A percentile compares a stretch with the other conserved stretches of the same genome.
Evolutionary conservation across 768 basidiomycete genomes (phyloP).

Genomic region (Lactarius vividus): DNA sequence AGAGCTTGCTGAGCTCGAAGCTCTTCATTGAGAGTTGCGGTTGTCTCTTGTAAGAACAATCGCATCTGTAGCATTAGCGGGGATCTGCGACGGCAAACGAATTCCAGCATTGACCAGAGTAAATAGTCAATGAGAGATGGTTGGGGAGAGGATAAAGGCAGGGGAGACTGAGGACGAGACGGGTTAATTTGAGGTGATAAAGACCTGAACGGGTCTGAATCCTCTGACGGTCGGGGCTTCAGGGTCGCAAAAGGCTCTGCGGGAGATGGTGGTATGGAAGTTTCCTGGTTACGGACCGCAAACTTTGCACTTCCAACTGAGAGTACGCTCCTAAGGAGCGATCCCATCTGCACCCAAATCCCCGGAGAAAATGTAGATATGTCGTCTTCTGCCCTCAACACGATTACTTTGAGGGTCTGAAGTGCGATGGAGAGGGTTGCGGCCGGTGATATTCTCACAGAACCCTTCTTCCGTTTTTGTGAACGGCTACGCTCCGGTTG

Average conservation of each 20-base stretch:
- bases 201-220: slow-evolving; percentile 29
- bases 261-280: slow-evolving; percentile 52
- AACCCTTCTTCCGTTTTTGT: slow-evolving; percentile 39
- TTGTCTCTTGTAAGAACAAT: slow-evolving; percentile 61
- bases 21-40: slow-evolving; percentile 51
- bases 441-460: slow-evolving; percentile 28
- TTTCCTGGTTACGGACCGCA: slow-evolving; percentile 43
- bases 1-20: slow-evolving; percentile 38
- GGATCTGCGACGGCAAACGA: slow-evolving; percentile 57
- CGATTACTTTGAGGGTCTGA: slow-evolving; percentile 65
- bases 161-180: slow-evolving; percentile 33
- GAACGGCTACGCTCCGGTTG: slow-evolving; percentile 46
- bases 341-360: slow-evolving; percentile 61
- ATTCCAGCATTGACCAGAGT: slow-evolving; percentile 69
- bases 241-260: slow-evolving; percentile 42
- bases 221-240: slow-evolving; percentile 17
- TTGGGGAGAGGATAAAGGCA: slow-evolving; percentile 30
- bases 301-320: slow-evolving; percentile 63
- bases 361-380: slow-evolving; percentile 53
- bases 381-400: slow-evolving; percentile 61
- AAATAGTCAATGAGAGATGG: slow-evolving; percentile 69
- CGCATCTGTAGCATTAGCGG: slow-evolving; percentile 68
- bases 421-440: slow-evolving; percentile 47
- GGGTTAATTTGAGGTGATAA: slow-evolving; percentile 27
- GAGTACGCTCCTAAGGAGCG: slow-evolving; percentile 50